These are phyloP conservation scores for Entoloma clypeatum DNA, from an alignment of 1,284 basidiomycete genomes.

Conservation along the genomic window DNA sequence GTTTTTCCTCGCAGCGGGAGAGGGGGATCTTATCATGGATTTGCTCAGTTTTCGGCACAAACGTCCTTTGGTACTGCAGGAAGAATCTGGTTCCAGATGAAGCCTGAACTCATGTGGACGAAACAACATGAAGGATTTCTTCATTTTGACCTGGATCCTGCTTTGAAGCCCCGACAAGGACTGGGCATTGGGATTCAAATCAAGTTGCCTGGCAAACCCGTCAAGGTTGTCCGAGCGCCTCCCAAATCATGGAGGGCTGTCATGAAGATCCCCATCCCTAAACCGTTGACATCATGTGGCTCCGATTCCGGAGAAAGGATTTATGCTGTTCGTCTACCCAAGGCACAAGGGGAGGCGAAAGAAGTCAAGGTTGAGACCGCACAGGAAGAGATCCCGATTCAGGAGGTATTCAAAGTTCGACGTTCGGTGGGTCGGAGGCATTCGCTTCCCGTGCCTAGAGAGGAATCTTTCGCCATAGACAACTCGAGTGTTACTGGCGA, in stretches of 20 bases:
- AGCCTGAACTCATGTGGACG: slow-evolving; percentile 75
- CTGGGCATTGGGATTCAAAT: slow-evolving; percentile 53
- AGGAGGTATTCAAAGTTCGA: slow-evolving; percentile 55
- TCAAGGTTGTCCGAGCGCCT: slow-evolving; percentile 28
- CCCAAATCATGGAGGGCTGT: slow-evolving; percentile 15
- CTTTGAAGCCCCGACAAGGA: slow-evolving; percentile 53
- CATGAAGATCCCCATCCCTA: slow-evolving; percentile 13
- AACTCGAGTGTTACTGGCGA: too few relatives aligned
- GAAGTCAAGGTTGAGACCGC: slow-evolving; percentile 28
- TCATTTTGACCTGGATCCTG: slow-evolving; percentile 58
- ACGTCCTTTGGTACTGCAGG: slow-evolving; percentile 35
- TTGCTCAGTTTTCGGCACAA: slow-evolving; percentile 29
- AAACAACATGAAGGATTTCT: slow-evolving; percentile 73
- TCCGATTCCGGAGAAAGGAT: slow-evolving; percentile 42
- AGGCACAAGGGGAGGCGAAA: slow-evolving; percentile 29
- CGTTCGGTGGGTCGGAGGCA: slow-evolving; percentile 36
- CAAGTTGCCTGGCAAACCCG: slow-evolving; percentile 49
- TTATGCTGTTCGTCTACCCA: slow-evolving; percentile 56
- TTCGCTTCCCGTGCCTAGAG: slow-evolving; percentile 25
- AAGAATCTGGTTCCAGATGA: slow-evolving; percentile 65
- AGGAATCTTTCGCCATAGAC: slow-evolving; percentile 17
- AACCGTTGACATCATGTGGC: slow-evolving; percentile 21
- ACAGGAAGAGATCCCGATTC: slow-evolving; percentile 39
- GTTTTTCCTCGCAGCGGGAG: slow-evolving; percentile 38
- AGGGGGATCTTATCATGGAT: slow-evolving; percentile 41